Conservation (phyloP, 2,329 filamentous ascomycete genomes). For the Corynespora cassiicola region DNA sequence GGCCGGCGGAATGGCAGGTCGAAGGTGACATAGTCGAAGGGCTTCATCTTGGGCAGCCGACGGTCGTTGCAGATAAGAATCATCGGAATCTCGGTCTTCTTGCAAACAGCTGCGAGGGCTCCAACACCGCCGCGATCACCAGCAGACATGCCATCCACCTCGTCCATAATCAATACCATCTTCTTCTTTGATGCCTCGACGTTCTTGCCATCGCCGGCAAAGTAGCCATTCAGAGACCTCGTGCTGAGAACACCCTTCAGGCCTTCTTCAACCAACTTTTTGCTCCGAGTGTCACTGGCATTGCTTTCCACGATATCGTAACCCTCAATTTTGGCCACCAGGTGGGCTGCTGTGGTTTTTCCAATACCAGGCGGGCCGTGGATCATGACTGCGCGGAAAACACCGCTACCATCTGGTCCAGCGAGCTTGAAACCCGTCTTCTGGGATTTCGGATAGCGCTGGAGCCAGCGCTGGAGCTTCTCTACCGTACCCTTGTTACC, state of each 20-base stretch:
- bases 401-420: constrained; percentile 83
- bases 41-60: constrained; percentile 94
- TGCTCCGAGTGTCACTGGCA: constrained; percentile 93
- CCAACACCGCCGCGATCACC: constrained; percentile 96
- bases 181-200: constrained; percentile 87
- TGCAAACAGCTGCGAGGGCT: constrained; percentile 91
- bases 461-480: constrained; percentile 86
- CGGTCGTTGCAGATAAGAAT: constrained; percentile 99
- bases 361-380: constrained; percentile 96
- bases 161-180: constrained; percentile 96
- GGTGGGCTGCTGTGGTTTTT: constrained; percentile 95
- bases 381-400: constrained; percentile 88
- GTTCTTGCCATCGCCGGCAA: constrained; percentile 80
- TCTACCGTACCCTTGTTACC: constrained; percentile 93
- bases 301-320: constrained; percentile 96
- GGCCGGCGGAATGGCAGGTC: constrained; percentile 89
- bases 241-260: constrained; percentile 93
- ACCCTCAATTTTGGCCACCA: constrained; percentile 90
- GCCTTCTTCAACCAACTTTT: constrained; percentile 89
- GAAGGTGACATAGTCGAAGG: constrained; percentile 85
- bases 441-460: constrained; percentile 78
- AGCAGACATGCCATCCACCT: constrained; percentile 98
- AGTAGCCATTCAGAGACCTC: constrained; percentile 89
- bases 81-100: constrained; percentile 91
- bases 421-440: constrained; percentile 82